Evolutionary conservation across 1,284 basidiomycete genomes (phyloP).

Genomic region (Lignosus rhinocerotis): DNA sequence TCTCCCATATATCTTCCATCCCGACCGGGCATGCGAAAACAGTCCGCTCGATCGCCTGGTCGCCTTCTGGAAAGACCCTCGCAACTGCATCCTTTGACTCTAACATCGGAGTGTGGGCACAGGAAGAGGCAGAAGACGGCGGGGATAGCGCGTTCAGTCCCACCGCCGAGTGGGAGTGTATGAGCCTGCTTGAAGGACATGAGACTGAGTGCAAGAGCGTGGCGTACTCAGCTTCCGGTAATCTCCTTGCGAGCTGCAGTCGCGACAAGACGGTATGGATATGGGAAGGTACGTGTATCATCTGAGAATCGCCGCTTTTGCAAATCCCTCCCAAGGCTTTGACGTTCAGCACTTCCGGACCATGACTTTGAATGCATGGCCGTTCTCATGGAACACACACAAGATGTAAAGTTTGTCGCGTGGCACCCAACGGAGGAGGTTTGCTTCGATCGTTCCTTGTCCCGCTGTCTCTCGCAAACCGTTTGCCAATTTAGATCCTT

Average conservation of each 20-base stretch:
- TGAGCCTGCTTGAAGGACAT: conserved; percentile 89
- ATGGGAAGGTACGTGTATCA: conserved; percentile 80
- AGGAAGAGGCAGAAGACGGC: conserved; percentile 46
- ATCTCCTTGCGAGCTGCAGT: conserved; percentile 87
- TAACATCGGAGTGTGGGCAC: conserved; percentile 92
- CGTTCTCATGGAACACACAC: conserved; percentile 96
- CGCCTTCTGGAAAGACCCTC: conserved; percentile 85
- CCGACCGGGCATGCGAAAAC: conserved; percentile 89
- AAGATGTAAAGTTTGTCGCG: conserved; percentile 94
- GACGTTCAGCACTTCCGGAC: conserved; percentile 74
- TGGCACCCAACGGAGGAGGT: conserved; percentile 98
- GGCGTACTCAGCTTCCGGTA: conserved; percentile 81
- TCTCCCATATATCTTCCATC: conserved; percentile 64
- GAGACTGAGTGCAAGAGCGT: conserved; percentile 98
- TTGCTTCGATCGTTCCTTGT: conserved; percentile 24
- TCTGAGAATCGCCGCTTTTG: not conserved
- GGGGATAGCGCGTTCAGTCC: conserved; percentile 43
- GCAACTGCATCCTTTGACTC: conserved; percentile 96
- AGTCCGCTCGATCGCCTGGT: conserved; percentile 89
- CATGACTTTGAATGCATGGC: conserved; percentile 95
- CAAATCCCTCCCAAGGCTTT: not conserved
- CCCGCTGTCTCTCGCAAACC: conserved; percentile 18
- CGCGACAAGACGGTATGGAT: conserved; percentile 99
- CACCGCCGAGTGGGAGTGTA: conserved; percentile 79
- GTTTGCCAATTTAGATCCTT: conserved; percentile 66